A percentile compares a stretch with the other conserved stretches of the same genome.
phyloP scores from a whole-genome alignment of 2,329 filamentous ascomycete species.

The Thelonectria discophora region DNA sequence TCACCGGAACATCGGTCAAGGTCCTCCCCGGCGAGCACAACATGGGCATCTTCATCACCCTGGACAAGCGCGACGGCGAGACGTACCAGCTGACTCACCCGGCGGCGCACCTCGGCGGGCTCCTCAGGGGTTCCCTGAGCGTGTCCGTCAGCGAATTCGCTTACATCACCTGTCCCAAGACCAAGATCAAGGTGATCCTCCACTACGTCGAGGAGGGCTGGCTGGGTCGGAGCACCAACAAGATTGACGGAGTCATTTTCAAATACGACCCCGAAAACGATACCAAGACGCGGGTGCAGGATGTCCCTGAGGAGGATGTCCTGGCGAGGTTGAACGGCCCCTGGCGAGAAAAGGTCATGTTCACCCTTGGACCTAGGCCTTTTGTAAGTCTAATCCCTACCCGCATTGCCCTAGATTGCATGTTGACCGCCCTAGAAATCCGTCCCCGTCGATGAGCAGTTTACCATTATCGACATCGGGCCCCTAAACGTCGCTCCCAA shows the following conservation, averaged over 20 bases:
- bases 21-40: slow-evolving; percentile 94
- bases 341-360: slow-evolving; percentile 79
- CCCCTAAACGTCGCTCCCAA: slow-evolving; percentile 85
- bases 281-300: slow-evolving; percentile 79
- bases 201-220: slow-evolving; percentile 95
- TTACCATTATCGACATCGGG: slow-evolving; percentile 85
- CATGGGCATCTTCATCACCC: slow-evolving; percentile 90
- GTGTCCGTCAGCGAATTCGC: slow-evolving; percentile 91
- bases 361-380: slow-evolving; percentile 67
- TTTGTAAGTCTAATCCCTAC: slow-evolving; percentile 60
- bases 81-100: slow-evolving; percentile 96
- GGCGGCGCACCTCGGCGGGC: slow-evolving; percentile 87
- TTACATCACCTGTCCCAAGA: slow-evolving; percentile 89
- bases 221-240: slow-evolving; percentile 91
- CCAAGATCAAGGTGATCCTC: slow-evolving; percentile 88
- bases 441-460: slow-evolving; percentile 66
- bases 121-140: slow-evolving; percentile 86
- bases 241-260: slow-evolving; percentile 90
- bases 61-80: slow-evolving; percentile 83
- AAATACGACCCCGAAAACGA: slow-evolving; percentile 89
- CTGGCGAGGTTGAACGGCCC: slow-evolving; percentile 83
- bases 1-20: slow-evolving; percentile 93
- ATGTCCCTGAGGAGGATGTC: slow-evolving; percentile 86
- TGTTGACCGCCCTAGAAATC: slow-evolving; percentile 44
- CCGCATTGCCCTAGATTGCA: background rate